Conservation (phyloP, 225 moss, liverwort and hornwort genomes). For the Antitrichia curtipendula region DNA sequence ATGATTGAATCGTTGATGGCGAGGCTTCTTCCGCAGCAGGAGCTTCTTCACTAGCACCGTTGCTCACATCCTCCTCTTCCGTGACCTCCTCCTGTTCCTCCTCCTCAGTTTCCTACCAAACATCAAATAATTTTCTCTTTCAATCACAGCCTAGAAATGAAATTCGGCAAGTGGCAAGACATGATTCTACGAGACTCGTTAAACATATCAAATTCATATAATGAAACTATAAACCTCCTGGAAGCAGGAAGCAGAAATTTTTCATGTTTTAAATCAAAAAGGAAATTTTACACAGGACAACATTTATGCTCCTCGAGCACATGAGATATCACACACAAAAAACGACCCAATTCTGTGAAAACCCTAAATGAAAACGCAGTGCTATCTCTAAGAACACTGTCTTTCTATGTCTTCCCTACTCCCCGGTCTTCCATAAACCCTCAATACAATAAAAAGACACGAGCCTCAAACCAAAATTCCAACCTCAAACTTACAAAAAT, state of each 20-base stretch:
- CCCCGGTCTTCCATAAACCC: background rate
- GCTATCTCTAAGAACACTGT: background rate
- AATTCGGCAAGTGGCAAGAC: background rate
- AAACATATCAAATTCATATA: background rate
- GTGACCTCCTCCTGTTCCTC: constrained; percentile 21
- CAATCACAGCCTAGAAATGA: background rate
- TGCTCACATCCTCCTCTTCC: constrained; percentile 23
- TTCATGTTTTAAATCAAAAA: background rate
- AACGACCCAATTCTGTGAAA: background rate
- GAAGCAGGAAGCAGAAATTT: background rate
- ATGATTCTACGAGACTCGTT: background rate
- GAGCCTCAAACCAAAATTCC: background rate
- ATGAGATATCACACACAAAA: background rate
- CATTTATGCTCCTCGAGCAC: background rate
- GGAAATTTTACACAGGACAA: background rate
- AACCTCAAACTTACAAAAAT: background rate
- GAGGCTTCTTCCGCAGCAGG: constrained; percentile 1
- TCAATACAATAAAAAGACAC: background rate
- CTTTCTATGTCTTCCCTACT: background rate
- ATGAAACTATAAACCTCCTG: background rate
- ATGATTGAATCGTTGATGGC: background rate
- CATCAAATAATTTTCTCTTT: background rate
- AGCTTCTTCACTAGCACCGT: constrained; percentile 1
- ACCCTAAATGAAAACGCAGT: constrained; percentile 6
- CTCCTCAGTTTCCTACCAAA: constrained; percentile 41